Percentiles rank a stretch among this genome's conserved stretches.
Evolutionary conservation across 2,329 filamentous ascomycete genomes (phyloP).

Genomic region (Cadophora luteo-olivacea): DNA sequence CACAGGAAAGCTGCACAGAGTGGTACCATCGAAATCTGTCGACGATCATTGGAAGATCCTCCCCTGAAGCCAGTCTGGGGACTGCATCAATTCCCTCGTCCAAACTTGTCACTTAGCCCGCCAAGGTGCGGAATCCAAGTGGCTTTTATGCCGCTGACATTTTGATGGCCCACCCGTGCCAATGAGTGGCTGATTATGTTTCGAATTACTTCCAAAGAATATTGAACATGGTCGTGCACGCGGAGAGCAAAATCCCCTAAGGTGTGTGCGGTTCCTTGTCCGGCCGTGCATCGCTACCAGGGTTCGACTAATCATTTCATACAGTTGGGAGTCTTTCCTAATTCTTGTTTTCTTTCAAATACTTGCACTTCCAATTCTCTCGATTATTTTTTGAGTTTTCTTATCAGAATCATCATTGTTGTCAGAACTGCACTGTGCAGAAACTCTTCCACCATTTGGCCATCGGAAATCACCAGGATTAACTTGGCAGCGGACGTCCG

Average conservation of each 20-base stretch:
- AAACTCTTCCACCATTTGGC: background rate
- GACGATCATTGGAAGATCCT: background rate
- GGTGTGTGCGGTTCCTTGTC: background rate
- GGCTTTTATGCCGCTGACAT: background rate
- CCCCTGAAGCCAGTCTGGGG: background rate
- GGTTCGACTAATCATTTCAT: background rate
- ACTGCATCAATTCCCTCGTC: background rate
- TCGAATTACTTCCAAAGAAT: background rate
- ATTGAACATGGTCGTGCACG: background rate
- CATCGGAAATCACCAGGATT: background rate
- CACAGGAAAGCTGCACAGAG: background rate
- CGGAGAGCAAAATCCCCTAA: background rate
- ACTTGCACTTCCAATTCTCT: background rate
- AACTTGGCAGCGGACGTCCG: background rate
- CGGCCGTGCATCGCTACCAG: slow-evolving; percentile 4
- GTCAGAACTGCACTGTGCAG: background rate
- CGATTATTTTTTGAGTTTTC: background rate
- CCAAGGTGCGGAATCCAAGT: background rate
- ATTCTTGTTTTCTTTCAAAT: background rate
- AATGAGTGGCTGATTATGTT: background rate
- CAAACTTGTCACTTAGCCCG: background rate
- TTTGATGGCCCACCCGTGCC: background rate
- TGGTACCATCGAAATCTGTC: background rate
- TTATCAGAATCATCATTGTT: background rate
- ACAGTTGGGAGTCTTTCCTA: background rate